Percentiles rank a stretch among this genome's conserved stretches.
Conservation (phyloP, 805 yeast genomes). For the Brettanomyces bruxellensis region DNA sequence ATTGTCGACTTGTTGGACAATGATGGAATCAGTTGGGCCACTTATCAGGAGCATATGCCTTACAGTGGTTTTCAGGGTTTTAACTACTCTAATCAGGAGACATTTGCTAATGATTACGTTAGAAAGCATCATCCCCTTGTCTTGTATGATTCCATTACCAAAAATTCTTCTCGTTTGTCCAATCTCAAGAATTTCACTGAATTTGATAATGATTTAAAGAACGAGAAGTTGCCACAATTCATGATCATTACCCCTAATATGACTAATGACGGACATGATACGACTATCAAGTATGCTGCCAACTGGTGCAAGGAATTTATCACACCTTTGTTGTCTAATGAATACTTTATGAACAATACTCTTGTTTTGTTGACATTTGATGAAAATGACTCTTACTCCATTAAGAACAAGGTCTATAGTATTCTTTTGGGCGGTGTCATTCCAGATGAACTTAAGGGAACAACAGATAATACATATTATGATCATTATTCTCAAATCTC, state of each 20-base stretch:
- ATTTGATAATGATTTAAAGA: conserved; percentile 31
- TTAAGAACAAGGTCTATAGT: conserved; percentile 36
- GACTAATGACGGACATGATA: conserved; percentile 45
- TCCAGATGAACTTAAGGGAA: conserved; percentile 32
- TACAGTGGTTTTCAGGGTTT: conserved; percentile 44
- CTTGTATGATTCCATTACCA: conserved; percentile 31
- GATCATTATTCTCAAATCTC: conserved; percentile 44
- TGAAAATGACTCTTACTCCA: conserved; percentile 34
- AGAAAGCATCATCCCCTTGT: conserved; percentile 45
- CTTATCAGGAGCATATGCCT: conserved; percentile 45
- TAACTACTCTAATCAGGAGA: conserved; percentile 33
- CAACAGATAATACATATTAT: conserved; percentile 38
- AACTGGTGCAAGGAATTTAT: conserved; percentile 37
- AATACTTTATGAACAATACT: conserved; percentile 38
- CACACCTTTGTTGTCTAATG: conserved; percentile 33
- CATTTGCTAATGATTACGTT: conserved; percentile 37
- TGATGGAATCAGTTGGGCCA: conserved; percentile 40
- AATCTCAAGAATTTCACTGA: conserved; percentile 40
- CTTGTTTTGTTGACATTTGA: conserved; percentile 41
- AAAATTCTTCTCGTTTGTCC: conserved; percentile 27
- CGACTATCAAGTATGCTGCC: conserved; percentile 37
- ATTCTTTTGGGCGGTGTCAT: conserved; percentile 40
- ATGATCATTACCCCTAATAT: conserved; percentile 44
- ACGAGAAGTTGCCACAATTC: conserved; percentile 41
- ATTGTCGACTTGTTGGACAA: conserved; percentile 39